Evolutionary conservation across 2,329 filamentous ascomycete species (phyloP).

Genomic region (Colletotrichum aenigma): DNA sequence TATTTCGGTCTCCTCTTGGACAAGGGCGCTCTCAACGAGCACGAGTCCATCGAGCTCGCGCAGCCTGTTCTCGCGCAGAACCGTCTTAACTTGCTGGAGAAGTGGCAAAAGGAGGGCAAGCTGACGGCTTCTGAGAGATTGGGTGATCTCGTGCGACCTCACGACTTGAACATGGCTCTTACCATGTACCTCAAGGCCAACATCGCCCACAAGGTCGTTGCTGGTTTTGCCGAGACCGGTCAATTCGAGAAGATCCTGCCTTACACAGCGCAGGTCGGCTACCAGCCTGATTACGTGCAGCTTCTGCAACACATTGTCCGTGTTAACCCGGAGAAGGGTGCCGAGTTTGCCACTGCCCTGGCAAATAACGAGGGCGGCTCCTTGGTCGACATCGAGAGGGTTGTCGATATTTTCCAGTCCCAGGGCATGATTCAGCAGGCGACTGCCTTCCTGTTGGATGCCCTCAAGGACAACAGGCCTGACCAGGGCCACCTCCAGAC

Average conservation of each 20-base stretch:
- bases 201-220: slow-evolving; percentile 90
- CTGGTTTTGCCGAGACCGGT: slow-evolving; percentile 91
- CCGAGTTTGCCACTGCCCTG: slow-evolving; percentile 91
- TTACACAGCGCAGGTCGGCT: slow-evolving; percentile 83
- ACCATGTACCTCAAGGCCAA: slow-evolving; percentile 91
- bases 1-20: slow-evolving; percentile 98
- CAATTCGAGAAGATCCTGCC: slow-evolving; percentile 97
- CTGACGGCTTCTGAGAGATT: slow-evolving; percentile 95
- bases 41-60: slow-evolving; percentile 93
- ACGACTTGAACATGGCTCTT: slow-evolving; percentile 88
- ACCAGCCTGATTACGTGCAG: slow-evolving; percentile 93
- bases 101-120: slow-evolving; percentile 97
- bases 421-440: slow-evolving; percentile 98
- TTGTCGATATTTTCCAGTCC: slow-evolving; percentile 97
- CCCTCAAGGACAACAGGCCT: slow-evolving; percentile 90
- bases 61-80: slow-evolving; percentile 92
- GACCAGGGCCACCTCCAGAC: slow-evolving; percentile 95
- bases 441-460: slow-evolving; percentile 96
- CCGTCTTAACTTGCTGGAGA: slow-evolving; percentile 93
- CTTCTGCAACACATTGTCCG: slow-evolving; percentile 92
- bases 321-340: slow-evolving; percentile 89
- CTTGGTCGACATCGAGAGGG: slow-evolving; percentile 89
- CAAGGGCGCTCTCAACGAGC: slow-evolving; percentile 89
- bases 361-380: slow-evolving; percentile 88
- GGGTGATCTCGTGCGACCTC: slow-evolving; percentile 88